Evolutionary conservation across 2,329 filamentous ascomycete species (phyloP).

Genomic region (Trichoderma simmonsii): DNA sequence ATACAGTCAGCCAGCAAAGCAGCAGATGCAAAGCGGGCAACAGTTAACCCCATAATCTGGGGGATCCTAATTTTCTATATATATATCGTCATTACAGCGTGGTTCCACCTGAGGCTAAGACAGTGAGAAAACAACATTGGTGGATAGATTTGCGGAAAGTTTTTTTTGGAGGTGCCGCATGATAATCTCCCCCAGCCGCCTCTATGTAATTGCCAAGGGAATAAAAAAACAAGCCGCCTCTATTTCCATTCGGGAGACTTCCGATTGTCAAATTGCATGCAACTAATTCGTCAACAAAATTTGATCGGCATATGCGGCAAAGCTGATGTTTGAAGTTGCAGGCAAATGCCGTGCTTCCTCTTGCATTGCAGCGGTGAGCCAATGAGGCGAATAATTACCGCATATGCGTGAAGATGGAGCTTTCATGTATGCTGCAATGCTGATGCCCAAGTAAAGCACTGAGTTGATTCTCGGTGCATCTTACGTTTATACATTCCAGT

Average conservation of each 20-base stretch:
- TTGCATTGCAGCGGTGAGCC: background rate
- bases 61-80: background rate
- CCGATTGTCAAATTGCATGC: background rate
- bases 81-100: background rate
- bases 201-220: background rate
- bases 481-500: background rate
- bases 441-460: background rate
- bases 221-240: background rate
- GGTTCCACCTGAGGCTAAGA: background rate
- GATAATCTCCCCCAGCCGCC: background rate
- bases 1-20: background rate
- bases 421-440: background rate
- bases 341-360: background rate
- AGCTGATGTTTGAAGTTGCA: background rate
- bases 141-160: constrained; percentile 14
- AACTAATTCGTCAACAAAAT: background rate
- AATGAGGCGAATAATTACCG: background rate
- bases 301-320: background rate
- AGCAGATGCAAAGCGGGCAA: background rate
- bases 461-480: background rate
- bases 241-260: background rate
- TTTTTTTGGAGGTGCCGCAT: background rate
- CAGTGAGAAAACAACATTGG: background rate
- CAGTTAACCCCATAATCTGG: background rate
- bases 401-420: background rate